These are phyloP conservation scores for Jaltomata sinuosa DNA, from an alignment of 257 asterid genomes.

Conservation along the genomic window DNA sequence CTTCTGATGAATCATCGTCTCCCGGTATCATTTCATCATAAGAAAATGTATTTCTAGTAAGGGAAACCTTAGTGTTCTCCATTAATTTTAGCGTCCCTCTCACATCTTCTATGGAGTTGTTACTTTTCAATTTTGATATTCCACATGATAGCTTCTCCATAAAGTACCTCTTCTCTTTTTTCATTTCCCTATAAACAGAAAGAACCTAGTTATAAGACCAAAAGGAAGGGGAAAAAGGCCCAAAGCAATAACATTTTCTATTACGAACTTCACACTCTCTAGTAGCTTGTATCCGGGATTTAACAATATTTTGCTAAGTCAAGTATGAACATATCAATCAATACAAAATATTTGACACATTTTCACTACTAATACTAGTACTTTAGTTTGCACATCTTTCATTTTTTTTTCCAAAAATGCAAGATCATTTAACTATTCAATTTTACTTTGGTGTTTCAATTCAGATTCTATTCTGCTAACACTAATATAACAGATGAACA, in stretches of 20 bases:
- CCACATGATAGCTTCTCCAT: conserved; percentile 52
- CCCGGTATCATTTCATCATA: conserved; percentile 74
- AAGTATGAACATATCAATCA: too few species aligned
- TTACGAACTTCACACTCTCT: background rate
- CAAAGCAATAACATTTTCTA: background rate
- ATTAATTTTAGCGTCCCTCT: conserved; percentile 27
- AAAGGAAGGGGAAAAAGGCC: background rate
- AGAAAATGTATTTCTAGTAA: conserved; percentile 19
- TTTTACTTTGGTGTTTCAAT: too few species aligned
- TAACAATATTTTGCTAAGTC: too few species aligned
- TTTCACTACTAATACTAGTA: too few species aligned
- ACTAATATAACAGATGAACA: too few species aligned
- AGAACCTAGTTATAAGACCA: background rate
- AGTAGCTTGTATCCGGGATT: too few species aligned
- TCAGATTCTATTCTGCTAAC: too few species aligned
- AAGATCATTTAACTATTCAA: too few species aligned
- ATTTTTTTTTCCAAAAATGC: too few species aligned
- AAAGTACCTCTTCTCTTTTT: conserved; percentile 54
- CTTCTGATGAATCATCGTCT: conserved; percentile 29
- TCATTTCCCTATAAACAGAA: conserved; percentile 43
- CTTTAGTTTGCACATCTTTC: too few species aligned
- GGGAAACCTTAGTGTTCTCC: background rate
- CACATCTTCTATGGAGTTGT: conserved; percentile 25
- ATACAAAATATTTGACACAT: too few species aligned
- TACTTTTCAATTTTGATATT: conserved; percentile 43